Conservation (phyloP, 257 asterid genomes). For the Rauvolfia tetraphylla region DNA sequence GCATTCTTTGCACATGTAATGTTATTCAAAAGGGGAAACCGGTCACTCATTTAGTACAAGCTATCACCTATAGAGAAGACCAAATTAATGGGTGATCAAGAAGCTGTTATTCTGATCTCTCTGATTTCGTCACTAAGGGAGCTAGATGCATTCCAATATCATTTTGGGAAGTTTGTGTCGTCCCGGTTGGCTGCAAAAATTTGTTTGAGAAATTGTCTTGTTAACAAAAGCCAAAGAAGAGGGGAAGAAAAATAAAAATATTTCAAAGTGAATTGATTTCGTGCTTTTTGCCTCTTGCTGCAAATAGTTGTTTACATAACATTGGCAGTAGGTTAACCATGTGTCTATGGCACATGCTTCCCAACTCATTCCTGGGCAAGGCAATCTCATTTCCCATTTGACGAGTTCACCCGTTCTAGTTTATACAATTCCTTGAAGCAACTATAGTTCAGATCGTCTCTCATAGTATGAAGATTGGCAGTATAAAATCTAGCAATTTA, state of each 20-base stretch:
- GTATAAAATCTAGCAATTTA: no score
- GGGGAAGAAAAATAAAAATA: not conserved
- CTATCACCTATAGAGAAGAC: not conserved
- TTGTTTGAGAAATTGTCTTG: not conserved
- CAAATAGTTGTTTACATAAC: not conserved
- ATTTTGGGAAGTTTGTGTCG: not conserved
- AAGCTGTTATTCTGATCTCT: not conserved
- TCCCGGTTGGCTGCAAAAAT: not conserved
- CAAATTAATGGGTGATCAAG: not conserved
- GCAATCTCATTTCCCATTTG: no score
- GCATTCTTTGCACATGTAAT: slow-evolving; percentile 3
- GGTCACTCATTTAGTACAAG: no score
- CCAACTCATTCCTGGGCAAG: not conserved
- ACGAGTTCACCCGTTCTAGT: no score
- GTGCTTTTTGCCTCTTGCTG: not conserved
- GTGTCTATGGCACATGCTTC: no score
- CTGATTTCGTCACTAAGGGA: not conserved
- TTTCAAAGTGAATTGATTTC: not conserved
- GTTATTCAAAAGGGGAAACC: not conserved
- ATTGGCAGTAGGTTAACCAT: no score
- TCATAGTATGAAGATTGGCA: no score
- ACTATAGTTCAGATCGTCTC: no score
- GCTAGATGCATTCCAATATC: no score
- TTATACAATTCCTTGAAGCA: no score
- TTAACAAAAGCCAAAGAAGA: not conserved